Evolutionary conservation across 2,329 filamentous ascomycete species (phyloP), one percentile per base, ranked within the genome.

Genomic region (Incumbomyces lentus): DNA sequence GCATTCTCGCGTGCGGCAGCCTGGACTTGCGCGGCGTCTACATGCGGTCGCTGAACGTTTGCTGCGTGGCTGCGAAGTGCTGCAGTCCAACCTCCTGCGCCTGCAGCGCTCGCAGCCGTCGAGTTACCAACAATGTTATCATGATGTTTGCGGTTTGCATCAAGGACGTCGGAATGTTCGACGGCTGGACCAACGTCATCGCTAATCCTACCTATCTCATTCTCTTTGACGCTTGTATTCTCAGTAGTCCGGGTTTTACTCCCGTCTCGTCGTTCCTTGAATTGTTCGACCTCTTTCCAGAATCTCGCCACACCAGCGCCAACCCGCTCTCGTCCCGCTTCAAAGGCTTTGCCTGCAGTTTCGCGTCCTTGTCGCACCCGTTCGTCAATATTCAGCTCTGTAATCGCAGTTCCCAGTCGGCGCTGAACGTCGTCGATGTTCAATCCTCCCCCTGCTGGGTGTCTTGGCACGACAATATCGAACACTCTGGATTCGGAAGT

Each of bases 361-460:
- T 96, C 92, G 46, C 81, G 78, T 7, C 88, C 85, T 50, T 86
- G 82, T 1, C 85, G 82, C 49, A 96, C 80, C 7, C 86, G 79
- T 62, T 96, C 92, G 62, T 98, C 92, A 1, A 96, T 75, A 62
- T 96, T 89, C 40, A 96, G 75, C 51, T 96, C 90, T 55, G 90
- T 84, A 41, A 98, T 86, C 66, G 96, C 92, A 63, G 93, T 85
- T 31, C 87, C 81, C 30, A 98, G 76, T 18, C 92, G 78, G 42
- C 92, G 78, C 62, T 95, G 90, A 11, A 98, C 83, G 62, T 98
- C 92, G 55, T 96, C 92, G 52, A 98, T 88, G 1, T 84, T 89
- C 16, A 98, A 73, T 0, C 88, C 90, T 19, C 92, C 92, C 1
- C 89, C 89, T 62, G 86, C 95, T 2, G 92, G 92, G 64, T 98